phyloP scores from a whole-genome alignment of 768 basidiomycete species.

The Cyclocybe aegerita region DNA sequence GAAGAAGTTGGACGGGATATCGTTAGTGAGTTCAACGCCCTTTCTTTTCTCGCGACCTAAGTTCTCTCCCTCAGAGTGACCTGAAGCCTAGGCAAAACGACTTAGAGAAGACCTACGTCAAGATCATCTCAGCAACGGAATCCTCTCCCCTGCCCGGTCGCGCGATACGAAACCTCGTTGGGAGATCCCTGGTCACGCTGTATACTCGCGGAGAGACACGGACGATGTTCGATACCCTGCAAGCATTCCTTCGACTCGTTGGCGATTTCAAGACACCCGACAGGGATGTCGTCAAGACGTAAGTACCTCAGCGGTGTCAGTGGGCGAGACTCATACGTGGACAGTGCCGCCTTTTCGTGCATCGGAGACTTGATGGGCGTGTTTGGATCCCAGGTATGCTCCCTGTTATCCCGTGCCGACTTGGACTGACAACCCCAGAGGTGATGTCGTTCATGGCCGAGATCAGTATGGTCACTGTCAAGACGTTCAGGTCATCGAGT shows the following conservation, averaged over 20 bases:
- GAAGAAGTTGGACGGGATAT: constrained; percentile 47
- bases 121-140: constrained; percentile 61
- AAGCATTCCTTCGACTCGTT: constrained; percentile 72
- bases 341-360: constrained; percentile 80
- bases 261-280: constrained; percentile 68
- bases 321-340: constrained; percentile 3
- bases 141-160: constrained; percentile 85
- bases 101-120: constrained; percentile 64
- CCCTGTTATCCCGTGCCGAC: neutral
- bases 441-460: constrained; percentile 97
- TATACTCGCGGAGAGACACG: constrained; percentile 82
- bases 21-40: constrained; percentile 46
- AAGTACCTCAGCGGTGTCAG: constrained; percentile 22
- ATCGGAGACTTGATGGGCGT: constrained; percentile 86
- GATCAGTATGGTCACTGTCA: constrained; percentile 64
- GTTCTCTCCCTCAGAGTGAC: constrained; percentile 47
- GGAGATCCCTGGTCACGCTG: constrained; percentile 71
- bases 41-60: neutral
- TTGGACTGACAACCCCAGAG: constrained; percentile 35
- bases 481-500: constrained; percentile 68
- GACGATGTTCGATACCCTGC: constrained; percentile 84
- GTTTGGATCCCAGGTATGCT: constrained; percentile 78
- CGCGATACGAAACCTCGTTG: constrained; percentile 75
- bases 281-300: constrained; percentile 69
- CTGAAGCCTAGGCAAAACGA: constrained; percentile 63